A percentile compares a stretch with the other conserved stretches of the same genome.
phyloP scores from a whole-genome alignment of 495 filamentous ascomycete genomes.

The Penicillium taxi region DNA sequence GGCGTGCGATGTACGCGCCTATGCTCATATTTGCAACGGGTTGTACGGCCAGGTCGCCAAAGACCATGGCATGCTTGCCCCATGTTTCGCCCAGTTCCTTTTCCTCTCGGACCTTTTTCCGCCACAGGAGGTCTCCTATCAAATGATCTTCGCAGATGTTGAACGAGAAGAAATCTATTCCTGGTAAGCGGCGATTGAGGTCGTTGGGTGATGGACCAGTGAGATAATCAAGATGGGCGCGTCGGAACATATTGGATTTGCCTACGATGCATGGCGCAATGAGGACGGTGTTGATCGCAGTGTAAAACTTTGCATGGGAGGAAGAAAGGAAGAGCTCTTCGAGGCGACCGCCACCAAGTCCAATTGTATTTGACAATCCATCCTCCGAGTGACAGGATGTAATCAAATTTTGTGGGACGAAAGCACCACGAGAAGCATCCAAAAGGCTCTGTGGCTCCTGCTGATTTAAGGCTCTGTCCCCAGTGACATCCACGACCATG shows the following conservation, averaged over 20 bases:
- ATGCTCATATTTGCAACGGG: constrained; percentile 79
- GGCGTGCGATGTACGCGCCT: constrained; percentile 67
- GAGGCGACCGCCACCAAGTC: constrained; percentile 66
- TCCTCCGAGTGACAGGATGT: constrained; percentile 17
- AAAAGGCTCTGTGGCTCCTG: constrained; percentile 40
- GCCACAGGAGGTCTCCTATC: constrained; percentile 88
- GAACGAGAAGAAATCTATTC: constrained; percentile 85
- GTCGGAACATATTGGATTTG: constrained; percentile 97
- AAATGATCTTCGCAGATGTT: constrained; percentile 98
- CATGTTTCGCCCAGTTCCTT: constrained; percentile 38
- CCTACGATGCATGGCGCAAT: constrained; percentile 92
- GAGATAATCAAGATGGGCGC: constrained; percentile 75
- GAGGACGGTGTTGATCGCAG: constrained; percentile 87
- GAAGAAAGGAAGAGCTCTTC: constrained; percentile 94
- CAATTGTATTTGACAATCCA: constrained; percentile 14
- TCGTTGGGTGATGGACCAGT: constrained; percentile 45
- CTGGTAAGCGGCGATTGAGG: constrained; percentile 40
- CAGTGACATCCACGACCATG: constrained; percentile 67
- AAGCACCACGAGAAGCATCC: constrained; percentile 13
- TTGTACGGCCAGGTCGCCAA: constrained; percentile 81
- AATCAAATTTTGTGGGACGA: constrained; percentile 4
- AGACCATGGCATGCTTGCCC: constrained; percentile 74
- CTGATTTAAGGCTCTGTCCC: constrained; percentile 20
- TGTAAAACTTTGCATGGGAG: constrained; percentile 96
- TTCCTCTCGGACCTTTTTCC: constrained; percentile 42